A percentile compares a stretch with the other conserved stretches of the same genome.
phyloP scores from a whole-genome alignment of 2,329 filamentous ascomycete genomes.

The Stagonosporopsis chrysanthemi region DNA sequence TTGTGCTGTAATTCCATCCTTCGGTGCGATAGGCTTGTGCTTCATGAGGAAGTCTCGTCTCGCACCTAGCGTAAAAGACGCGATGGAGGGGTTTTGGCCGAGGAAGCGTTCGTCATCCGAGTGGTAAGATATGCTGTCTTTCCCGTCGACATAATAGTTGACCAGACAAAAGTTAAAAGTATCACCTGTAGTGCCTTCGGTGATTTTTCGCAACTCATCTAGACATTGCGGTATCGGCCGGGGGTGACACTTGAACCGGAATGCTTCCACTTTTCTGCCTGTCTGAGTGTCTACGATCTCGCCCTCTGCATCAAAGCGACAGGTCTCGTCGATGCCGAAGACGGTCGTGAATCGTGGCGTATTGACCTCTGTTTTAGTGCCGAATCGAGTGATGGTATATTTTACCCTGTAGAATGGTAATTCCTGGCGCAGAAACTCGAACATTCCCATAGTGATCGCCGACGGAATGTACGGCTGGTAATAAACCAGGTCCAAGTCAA shows the following conservation, averaged over 20 bases:
- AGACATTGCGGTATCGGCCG: constrained; percentile 76
- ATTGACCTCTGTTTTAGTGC: constrained; percentile 67
- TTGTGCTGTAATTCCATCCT: constrained; percentile 43
- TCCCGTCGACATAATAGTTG: constrained; percentile 81
- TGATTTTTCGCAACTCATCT: constrained; percentile 66
- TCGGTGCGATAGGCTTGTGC: constrained; percentile 68
- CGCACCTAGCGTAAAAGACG: constrained; percentile 76
- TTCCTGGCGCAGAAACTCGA: constrained; percentile 73
- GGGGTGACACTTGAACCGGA: constrained; percentile 68
- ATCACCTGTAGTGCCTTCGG: constrained; percentile 71
- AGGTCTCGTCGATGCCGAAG: constrained; percentile 70
- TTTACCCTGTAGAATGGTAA: constrained; percentile 79
- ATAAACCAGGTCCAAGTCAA: constrained; percentile 76
- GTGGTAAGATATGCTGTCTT: constrained; percentile 80
- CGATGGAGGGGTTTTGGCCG: constrained; percentile 72
- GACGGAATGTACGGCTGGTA: constrained; percentile 75
- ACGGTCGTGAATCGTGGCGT: constrained; percentile 69
- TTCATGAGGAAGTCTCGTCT: constrained; percentile 80
- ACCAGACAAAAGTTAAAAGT: constrained; percentile 81
- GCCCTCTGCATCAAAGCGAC: constrained; percentile 58
- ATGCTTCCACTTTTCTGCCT: constrained; percentile 48
- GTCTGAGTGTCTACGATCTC: constrained; percentile 54
- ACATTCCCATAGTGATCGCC: constrained; percentile 65
- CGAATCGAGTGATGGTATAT: constrained; percentile 74
- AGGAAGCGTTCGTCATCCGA: constrained; percentile 83